These are phyloP conservation scores for Endotrypanum monterogeii DNA, from an alignment of 208 protist genomes.

Conservation along the genomic window DNA sequence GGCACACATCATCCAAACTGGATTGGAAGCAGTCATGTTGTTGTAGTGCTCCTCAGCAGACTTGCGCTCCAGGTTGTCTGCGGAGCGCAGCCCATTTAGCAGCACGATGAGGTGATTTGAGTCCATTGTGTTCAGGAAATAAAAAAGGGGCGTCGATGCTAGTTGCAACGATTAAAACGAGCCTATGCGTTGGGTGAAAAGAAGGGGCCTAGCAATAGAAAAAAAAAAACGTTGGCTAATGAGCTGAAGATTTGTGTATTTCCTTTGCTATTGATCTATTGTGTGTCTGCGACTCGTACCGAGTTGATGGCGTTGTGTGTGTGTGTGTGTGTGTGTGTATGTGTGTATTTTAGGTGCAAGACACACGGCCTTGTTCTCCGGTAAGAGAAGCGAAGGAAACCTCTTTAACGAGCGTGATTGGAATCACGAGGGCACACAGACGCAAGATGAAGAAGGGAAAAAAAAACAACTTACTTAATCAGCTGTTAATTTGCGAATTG, in stretches of 20 bases:
- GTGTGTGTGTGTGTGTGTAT: not conserved
- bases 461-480: conserved; percentile 8
- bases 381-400: not conserved
- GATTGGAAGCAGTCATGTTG: conserved; percentile 35
- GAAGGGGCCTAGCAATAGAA: not conserved
- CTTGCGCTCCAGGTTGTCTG: conserved; percentile 73
- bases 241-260: not conserved
- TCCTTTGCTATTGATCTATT: not conserved
- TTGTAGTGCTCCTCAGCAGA: conserved; percentile 78
- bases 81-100: conserved; percentile 47
- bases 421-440: not conserved
- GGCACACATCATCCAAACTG: conserved; percentile 62
- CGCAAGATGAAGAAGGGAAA: not conserved
- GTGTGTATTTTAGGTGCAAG: not conserved
- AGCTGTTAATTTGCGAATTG: not conserved
- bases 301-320: no score
- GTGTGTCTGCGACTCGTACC: not conserved
- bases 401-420: not conserved
- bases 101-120: conserved; percentile 47
- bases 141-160: conserved; percentile 2
- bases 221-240: not conserved
- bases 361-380: not conserved
- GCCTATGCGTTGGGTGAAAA: not conserved
- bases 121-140: conserved; percentile 36
- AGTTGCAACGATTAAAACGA: not conserved